Percentiles rank a stretch among this genome's conserved stretches.
Evolutionary conservation across 305 asterid species (phyloP).

Genomic region (Fraxinus floribunda): DNA sequence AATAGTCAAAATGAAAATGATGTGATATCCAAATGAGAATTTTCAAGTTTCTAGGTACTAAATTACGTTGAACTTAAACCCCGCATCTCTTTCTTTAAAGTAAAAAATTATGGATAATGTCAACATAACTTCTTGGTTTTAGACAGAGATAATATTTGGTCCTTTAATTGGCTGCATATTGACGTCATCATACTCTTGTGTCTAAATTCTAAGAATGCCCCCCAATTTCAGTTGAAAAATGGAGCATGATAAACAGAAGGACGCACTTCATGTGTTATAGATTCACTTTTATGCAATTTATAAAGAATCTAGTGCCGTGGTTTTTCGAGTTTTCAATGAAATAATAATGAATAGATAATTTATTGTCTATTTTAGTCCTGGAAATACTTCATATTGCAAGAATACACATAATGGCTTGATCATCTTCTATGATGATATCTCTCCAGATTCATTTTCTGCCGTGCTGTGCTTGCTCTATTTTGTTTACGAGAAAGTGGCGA

Average conservation of each 20-base stretch:
- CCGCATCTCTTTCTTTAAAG: not conserved
- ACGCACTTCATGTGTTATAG: not conserved
- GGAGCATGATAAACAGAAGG: not conserved
- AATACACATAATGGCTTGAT: not conserved
- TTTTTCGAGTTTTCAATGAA: not conserved
- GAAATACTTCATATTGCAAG: not conserved
- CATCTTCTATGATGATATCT: slow-evolving; percentile 10
- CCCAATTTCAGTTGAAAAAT: not conserved
- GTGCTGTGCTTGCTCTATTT: slow-evolving; percentile 73
- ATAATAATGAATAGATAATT: not conserved
- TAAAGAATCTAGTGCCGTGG: not conserved
- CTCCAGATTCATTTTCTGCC: slow-evolving; percentile 89
- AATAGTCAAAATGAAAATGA: slow-evolving; percentile 1
- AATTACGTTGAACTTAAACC: slow-evolving; percentile 2
- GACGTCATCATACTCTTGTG: not conserved
- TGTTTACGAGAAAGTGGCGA: slow-evolving; percentile 48
- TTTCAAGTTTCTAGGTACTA: slow-evolving; percentile 13
- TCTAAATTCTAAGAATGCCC: not conserved
- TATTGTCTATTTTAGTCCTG: slow-evolving; percentile 2
- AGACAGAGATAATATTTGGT: not conserved
- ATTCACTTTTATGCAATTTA: not conserved
- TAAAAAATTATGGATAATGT: not conserved
- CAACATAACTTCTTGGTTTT: not conserved
- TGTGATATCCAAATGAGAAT: not conserved
- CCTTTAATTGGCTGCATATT: not conserved